Base-by-base conservation (phyloP, 176 grass and related monocot species). In the Cenchrus americanus region DNA sequence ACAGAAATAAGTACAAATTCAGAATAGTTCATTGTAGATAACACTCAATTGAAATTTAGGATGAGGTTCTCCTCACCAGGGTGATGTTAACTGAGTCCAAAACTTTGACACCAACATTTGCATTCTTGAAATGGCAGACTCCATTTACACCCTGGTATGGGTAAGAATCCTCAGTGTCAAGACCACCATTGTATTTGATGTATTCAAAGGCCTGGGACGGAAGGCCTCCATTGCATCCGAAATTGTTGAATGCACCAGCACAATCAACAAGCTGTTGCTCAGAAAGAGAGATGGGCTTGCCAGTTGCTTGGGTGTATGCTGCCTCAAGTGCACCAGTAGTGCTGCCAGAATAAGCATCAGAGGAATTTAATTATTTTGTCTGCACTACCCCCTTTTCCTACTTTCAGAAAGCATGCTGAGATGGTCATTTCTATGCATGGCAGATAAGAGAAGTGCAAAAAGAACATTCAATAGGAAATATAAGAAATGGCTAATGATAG, bases 181-280 rank as follows among this genome's bases (percentile, higher is more conserved):
- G 72, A 48, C 96, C 96, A 7, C 96, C 96, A 62, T 92, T 99
- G 78, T 96, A 87, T 71, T 96, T 99, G 74, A 99, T 91, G 72
- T 99, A 99, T 84, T 99, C 83, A 64, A 99, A 99, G 21, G 96
- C 96, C 77, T 99, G 96, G 12, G 96, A 99, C 1, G 96, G 96
- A 65, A 99, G 90, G 14, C 96, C 96, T 60, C 96, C 96, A 0
- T 81, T 89, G 86, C 96, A 99, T 32, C 96, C 96, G 13, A 99
- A 99, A 54, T 99, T 99, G 51, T 99, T 99, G 88, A 83, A 99
- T 40, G 58, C 40, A 59, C 11, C 47, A 3, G 83, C 96, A 62
- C 96, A 99, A 66, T 99, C 96, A 42, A 99, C 93, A 63, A 99
- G 93, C 83, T 99, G 96, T 85, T 99, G 96, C 87, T 99, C 96